These are phyloP conservation scores for Prunus fruticosa DNA, from an alignment of 306 rosid genomes.

Conservation along the genomic window DNA sequence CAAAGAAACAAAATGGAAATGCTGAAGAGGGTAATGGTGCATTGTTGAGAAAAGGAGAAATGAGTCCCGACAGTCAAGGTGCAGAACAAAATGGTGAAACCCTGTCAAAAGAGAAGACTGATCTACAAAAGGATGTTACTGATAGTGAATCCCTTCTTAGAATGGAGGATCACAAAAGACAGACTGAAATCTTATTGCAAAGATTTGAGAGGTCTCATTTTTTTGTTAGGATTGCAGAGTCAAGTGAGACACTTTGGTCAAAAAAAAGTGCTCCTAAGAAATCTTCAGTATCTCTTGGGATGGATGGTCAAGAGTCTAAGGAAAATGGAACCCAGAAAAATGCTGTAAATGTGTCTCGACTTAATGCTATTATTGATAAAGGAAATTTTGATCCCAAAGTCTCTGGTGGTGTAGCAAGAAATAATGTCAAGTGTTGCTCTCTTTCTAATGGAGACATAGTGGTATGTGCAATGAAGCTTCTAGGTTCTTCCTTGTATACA, in stretches of 20 bases:
- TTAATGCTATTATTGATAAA: slow-evolving; percentile 62
- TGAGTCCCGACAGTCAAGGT: slow-evolving; percentile 40
- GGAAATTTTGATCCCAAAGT: slow-evolving; percentile 69
- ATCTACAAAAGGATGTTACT: slow-evolving; percentile 38
- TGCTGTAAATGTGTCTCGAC: slow-evolving; percentile 36
- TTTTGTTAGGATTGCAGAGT: slow-evolving; percentile 89
- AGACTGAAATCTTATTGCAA: slow-evolving; percentile 59
- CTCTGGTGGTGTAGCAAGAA: slow-evolving; percentile 84
- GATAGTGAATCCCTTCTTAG: slow-evolving; percentile 61
- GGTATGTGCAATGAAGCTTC: slow-evolving; percentile 64
- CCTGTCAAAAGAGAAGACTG: slow-evolving; percentile 27
- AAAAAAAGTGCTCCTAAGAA: slow-evolving; percentile 39
- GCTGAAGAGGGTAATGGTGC: slow-evolving; percentile 36
- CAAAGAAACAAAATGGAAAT: slow-evolving; percentile 51
- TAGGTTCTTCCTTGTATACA: not conserved
- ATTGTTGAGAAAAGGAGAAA: slow-evolving; percentile 36
- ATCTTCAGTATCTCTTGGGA: slow-evolving; percentile 29
- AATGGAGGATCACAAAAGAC: slow-evolving; percentile 65
- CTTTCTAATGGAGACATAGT: slow-evolving; percentile 91
- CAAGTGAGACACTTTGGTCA: slow-evolving; percentile 75
- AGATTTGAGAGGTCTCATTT: slow-evolving; percentile 83
- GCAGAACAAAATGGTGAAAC: slow-evolving; percentile 45
- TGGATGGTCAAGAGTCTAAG: slow-evolving; percentile 27
- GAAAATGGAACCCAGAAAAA: slow-evolving; percentile 35
- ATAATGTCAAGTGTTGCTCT: slow-evolving; percentile 67